Base-by-base conservation (phyloP, 75 land plant genomes). In the Chamaecyparis obtusa region DNA sequence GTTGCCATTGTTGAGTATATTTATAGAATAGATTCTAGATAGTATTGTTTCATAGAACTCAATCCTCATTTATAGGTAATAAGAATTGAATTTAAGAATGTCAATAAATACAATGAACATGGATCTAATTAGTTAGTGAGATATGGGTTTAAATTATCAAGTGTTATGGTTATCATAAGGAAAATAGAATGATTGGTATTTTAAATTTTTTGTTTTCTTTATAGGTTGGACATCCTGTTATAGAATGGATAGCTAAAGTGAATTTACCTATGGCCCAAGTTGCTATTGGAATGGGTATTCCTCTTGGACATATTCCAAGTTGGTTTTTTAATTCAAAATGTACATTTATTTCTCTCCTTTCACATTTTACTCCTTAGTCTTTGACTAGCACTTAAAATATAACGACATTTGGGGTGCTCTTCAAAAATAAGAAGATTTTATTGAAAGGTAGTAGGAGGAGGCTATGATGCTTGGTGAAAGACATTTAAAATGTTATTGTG, bases 161-260 rank as follows among this genome's bases (percentile, higher is more conserved):
- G 81, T 32, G 21, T 85, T 71, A 84, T 17, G 21, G 35, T 13
- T 71, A 35, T 43, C 85, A 39, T 86, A n/a, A 49, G 87, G 85
- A 21, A 35, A 43, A 71, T 71, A 82, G n/a, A 32, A 33, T 84
- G 33, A 37, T 51, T 84, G 67, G 13, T 51, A 35, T n/a, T n/a
- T 49, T 80, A 80, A 80, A 11, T 80, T 80, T 8, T 43, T 11
- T 27, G 44, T 48, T 80, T 13, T 44, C 36, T 35, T 74, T 60
- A n/a, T 89, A 98, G 99, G 99, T 98, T 83, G 99, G 96, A 92
- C 99, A 98, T 90, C 99, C 99, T 86, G 99, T 98, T 43, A 98
- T 97, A 49, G 99, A 98, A 86, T 98, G 99, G 99, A 98, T 98
- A 67, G 99, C 99, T 74, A 99, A 98, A 91, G 87, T 96, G 55